These are phyloP conservation scores for Pythium brassicae DNA, from an alignment of 352 stramenopile species.

Conservation along the genomic window DNA sequence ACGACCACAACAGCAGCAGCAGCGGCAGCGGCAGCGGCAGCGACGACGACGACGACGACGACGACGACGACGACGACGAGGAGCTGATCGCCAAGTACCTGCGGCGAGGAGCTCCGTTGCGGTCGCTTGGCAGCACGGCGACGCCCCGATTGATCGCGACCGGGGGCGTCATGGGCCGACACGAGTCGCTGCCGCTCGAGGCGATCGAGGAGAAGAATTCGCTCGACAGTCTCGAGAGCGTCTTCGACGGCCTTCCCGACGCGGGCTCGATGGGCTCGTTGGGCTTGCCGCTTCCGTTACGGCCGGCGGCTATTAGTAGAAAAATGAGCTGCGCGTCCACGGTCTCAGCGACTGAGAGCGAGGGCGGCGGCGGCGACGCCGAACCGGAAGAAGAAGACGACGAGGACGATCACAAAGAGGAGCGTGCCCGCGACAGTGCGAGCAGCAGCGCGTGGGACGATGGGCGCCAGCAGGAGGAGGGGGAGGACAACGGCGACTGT, in stretches of 20 bases:
- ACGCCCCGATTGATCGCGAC: not conserved
- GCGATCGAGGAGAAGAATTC: constrained; percentile 13
- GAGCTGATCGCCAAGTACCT: constrained; percentile 17
- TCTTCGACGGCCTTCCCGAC: not conserved
- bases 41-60: not conserved
- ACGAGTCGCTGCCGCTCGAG: constrained; percentile 2
- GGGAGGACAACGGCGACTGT: too few species aligned
- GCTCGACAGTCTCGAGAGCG: constrained; percentile 1
- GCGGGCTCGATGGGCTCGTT: too few species aligned
- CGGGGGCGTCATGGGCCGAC: not conserved
- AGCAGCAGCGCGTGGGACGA: constrained; percentile 7
- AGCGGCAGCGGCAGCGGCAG: too few species aligned
- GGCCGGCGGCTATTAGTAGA: constrained; percentile 19
- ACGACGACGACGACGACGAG: constrained; percentile 6
- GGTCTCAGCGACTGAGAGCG: constrained; percentile 29
- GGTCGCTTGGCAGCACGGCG: constrained; percentile 1
- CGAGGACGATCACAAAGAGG: constrained; percentile 15
- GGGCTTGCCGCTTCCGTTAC: not conserved
- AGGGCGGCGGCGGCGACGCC: too few species aligned
- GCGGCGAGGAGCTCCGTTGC: constrained; percentile 7
- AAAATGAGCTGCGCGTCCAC: constrained; percentile 26
- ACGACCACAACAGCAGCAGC: constrained; percentile 12
- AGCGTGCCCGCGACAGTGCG: constrained; percentile 9
- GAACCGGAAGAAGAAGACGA: not conserved
- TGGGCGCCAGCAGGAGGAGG: constrained; percentile 22